Conservation (phyloP, 768 basidiomycete species). For the Rhodocollybia butyracea region DNA sequence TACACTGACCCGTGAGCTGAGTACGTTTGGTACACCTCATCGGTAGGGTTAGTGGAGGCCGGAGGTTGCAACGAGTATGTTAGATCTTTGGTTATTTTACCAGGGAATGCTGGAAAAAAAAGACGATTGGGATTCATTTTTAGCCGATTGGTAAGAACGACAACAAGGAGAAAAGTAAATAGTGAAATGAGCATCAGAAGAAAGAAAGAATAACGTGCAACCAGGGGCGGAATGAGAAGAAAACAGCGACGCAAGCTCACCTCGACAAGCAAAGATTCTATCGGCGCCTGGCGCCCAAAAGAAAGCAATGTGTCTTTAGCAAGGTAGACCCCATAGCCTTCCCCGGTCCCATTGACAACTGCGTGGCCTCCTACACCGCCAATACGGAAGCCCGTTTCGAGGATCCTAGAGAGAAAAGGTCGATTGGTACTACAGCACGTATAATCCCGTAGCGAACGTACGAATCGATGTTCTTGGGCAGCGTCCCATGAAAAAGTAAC, state of each 20-base stretch:
- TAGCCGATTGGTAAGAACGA: not conserved
- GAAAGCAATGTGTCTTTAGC: conserved; percentile 8
- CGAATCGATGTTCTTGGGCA: conserved; percentile 11
- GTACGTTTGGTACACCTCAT: not conserved
- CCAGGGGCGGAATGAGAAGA: too few relatives aligned
- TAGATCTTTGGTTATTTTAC: not conserved
- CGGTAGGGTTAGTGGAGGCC: not conserved
- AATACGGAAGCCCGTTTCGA: conserved; percentile 13
- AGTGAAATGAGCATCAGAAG: too few relatives aligned
- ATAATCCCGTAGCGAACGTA: not conserved
- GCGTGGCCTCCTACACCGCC: conserved; percentile 10
- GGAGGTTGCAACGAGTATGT: not conserved
- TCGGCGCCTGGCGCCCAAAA: not conserved
- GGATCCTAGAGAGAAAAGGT: too few relatives aligned
- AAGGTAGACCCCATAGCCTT: conserved; percentile 13
- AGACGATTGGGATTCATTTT: not conserved
- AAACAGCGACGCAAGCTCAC: too few relatives aligned
- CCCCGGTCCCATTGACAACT: conserved; percentile 1
- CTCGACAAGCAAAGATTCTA: conserved; percentile 14
- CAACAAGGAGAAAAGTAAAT: not conserved
- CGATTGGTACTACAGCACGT: too few relatives aligned
- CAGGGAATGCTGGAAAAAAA: not conserved
- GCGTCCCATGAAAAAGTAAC: conserved; percentile 11
- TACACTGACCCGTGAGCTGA: not conserved
- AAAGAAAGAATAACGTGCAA: too few relatives aligned